Percentiles rank a stretch among this genome's conserved stretches.
Conservation (phyloP, 306 rosid species). For the Rosa lucieae region DNA sequence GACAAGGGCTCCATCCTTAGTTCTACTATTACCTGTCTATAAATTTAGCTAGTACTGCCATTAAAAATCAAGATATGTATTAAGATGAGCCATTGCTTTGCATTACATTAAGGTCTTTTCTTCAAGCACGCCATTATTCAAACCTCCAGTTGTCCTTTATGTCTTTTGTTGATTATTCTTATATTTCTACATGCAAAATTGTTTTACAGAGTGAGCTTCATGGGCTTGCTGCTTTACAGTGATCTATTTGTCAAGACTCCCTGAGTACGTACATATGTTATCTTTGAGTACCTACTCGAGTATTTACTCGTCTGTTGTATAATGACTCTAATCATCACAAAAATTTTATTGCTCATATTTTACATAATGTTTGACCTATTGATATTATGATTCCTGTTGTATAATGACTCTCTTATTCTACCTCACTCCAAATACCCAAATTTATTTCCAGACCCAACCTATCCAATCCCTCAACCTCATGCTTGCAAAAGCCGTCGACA, state of each 20-base stretch:
- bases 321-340: not conserved
- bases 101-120: not conserved
- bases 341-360: not conserved
- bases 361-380: no score
- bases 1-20: not conserved
- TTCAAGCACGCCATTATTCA: not conserved
- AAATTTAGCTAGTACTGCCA: no score
- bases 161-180: not conserved
- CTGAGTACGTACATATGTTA: slow-evolving; percentile 52
- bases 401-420: no score
- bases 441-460: no score
- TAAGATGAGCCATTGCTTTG: not conserved
- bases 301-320: not conserved
- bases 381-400: no score
- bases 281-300: slow-evolving; percentile 1
- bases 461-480: no score
- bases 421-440: no score
- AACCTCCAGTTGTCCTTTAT: not conserved
- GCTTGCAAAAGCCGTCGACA: no score
- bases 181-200: slow-evolving; percentile 1
- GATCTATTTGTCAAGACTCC: slow-evolving; percentile 92
- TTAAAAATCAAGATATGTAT: not conserved
- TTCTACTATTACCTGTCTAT: not conserved
- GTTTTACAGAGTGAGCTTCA: slow-evolving; percentile 81
- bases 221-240: slow-evolving; percentile 92